Evolutionary conservation across 2,329 filamentous ascomycete genomes (phyloP), one percentile per base, ranked within the genome.

Genomic region (Monosporascus sp.): DNA sequence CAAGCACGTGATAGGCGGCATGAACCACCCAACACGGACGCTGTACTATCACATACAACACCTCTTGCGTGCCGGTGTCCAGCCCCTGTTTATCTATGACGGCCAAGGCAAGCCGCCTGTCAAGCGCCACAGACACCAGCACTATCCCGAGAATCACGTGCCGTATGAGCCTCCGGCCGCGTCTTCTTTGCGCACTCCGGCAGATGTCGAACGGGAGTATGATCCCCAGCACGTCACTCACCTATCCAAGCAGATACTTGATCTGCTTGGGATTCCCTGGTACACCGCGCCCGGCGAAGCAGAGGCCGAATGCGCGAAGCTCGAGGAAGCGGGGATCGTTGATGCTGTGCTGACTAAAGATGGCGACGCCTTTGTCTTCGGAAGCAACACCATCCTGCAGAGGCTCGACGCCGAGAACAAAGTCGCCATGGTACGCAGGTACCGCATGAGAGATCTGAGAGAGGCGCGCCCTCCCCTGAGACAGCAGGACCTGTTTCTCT

Each of bases 331-430:
- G 1, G 73, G 71, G 0, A 53, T 78, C 11, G 74, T 79, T 0
- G 77, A 79, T 56, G 76, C 75, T 7, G 74, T 79, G 1, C 78
- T 72, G 71, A 73, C 71, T 0, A 73, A 78, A 41, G 76, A 79
- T 51, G 69, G 70, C 1, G 76, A 80, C 44, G 63, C 65, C 0
- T 65, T 79, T 16, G 74, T 80, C 72, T 79, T 79, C 49, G 75
- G 76, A 3, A 74, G 71, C 53, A 68, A 62, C 2, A 66, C 70
- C 1, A 62, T 78, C n/a, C 68, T 80, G 36, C 54, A 58, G 26
- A 52, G 62, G 2, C 55, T 57, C 46, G 52, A 54, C 7, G 56
- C 55, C 14, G 46, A 59, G 3, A 56, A 52, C 16, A 52, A 27
- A n/a, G 58, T 59, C 1, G 27, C 57, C 16, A 48, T 60, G 17